These are phyloP conservation scores for Malus fusca DNA, from an alignment of 306 rosid genomes.

Conservation along the genomic window DNA sequence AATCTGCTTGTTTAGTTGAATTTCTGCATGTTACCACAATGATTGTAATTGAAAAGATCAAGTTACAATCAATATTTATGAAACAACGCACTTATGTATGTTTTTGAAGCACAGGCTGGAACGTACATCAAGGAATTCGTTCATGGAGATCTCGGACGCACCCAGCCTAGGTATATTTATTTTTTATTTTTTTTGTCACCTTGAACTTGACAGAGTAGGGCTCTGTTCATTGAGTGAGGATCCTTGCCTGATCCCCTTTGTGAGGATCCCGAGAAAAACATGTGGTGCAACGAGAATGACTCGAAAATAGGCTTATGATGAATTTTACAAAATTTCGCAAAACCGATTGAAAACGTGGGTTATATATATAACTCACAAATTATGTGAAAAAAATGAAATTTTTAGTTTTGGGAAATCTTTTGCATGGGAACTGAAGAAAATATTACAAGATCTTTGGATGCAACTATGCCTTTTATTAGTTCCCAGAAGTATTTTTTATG, in stretches of 20 bases:
- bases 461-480: rapidly evolving
- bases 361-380: no score
- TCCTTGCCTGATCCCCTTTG: no score
- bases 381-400: no score
- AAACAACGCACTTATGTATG: background rate
- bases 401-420: no score
- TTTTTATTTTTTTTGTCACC: background rate
- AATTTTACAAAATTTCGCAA: no score
- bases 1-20: background rate
- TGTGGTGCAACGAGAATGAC: no score
- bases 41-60: background rate
- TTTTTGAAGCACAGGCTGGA: constrained; percentile 60
- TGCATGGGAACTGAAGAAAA: no score
- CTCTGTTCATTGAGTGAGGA: background rate
- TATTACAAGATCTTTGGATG: no score
- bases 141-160: constrained; percentile 92
- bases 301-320: no score
- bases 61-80: background rate
- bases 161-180: constrained; percentile 67
- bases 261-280: no score
- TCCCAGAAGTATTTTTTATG: no score
- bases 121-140: constrained; percentile 95
- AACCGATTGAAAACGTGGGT: no score
- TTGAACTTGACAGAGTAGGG: background rate
- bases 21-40: background rate